phyloP scores from a whole-genome alignment of 257 asterid genomes.

The Agastache rugosa region DNA sequence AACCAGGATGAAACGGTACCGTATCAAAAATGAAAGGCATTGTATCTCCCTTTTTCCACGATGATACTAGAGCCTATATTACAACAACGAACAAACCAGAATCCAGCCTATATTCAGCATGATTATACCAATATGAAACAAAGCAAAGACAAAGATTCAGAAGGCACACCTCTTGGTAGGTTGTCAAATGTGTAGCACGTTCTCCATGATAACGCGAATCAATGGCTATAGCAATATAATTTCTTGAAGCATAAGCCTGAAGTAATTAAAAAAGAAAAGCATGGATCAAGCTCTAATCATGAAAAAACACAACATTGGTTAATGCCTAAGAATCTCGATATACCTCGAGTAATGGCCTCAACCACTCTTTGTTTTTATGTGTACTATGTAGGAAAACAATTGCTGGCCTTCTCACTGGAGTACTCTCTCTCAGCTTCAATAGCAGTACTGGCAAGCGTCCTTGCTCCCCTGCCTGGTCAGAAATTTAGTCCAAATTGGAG shows the following conservation, averaged over 20 bases:
- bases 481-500: neutral
- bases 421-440: conserved; percentile 62
- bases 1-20: conserved; percentile 46
- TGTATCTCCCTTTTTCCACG: conserved; percentile 86
- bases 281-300: conserved; percentile 24
- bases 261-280: neutral
- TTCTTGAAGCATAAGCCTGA: conserved; percentile 95
- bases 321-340: conserved; percentile 26
- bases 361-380: conserved; percentile 90
- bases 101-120: conserved; percentile 5
- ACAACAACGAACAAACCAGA: conserved; percentile 18
- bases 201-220: conserved; percentile 99
- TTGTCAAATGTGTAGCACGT: conserved; percentile 76
- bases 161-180: conserved; percentile 74
- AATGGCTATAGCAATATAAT: conserved; percentile 81
- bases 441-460: conserved; percentile 86
- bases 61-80: conserved; percentile 79
- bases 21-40: conserved; percentile 95
- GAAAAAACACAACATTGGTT: neutral
- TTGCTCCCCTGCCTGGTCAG: conserved; percentile 82
- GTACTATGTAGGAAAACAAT: conserved; percentile 91
- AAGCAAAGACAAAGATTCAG: conserved; percentile 30
- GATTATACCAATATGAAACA: conserved; percentile 23
- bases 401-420: conserved; percentile 67
- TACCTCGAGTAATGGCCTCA: conserved; percentile 93